phyloP scores from a whole-genome alignment of 805 yeast genomes.

The Henningerozyma blattae region DNA sequence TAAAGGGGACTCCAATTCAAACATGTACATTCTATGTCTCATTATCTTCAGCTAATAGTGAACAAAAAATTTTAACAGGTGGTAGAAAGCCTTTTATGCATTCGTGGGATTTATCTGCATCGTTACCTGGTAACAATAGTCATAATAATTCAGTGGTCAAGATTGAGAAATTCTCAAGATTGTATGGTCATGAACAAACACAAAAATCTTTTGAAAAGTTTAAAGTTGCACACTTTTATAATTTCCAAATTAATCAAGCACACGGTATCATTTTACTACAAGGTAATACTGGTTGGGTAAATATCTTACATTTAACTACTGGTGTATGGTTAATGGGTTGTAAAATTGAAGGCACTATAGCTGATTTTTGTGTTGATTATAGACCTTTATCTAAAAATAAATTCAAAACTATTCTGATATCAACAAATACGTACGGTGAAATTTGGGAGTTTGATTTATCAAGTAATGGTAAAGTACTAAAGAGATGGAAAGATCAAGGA shows the following conservation, averaged over 20 bases:
- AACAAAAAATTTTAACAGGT: conserved; percentile 56
- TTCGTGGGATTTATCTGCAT: conserved; percentile 75
- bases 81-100: conserved; percentile 90
- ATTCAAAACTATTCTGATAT: conserved; percentile 31
- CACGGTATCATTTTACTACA: conserved; percentile 63
- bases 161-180: conserved; percentile 73
- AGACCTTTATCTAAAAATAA: conserved; percentile 14
- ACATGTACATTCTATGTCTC: conserved; percentile 37
- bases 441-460: conserved; percentile 73
- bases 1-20: conserved; percentile 70
- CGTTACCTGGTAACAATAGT: conserved; percentile 19
- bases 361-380: conserved; percentile 47
- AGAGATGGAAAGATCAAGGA: conserved; percentile 76
- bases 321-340: conserved; percentile 86
- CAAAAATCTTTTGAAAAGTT: conserved; percentile 86
- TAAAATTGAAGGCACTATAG: conserved; percentile 76
- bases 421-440: conserved; percentile 71
- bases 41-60: conserved; percentile 8
- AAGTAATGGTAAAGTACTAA: conserved; percentile 35
- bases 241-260: conserved; percentile 16
- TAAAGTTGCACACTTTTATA: conserved; percentile 41
- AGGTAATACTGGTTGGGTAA: conserved; percentile 89
- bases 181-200: conserved; percentile 82
- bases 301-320: conserved; percentile 58
- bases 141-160: conserved; percentile 18